Base-by-base conservation (phyloP, 345 rosid genomes). In the Populus ilicifolia region DNA sequence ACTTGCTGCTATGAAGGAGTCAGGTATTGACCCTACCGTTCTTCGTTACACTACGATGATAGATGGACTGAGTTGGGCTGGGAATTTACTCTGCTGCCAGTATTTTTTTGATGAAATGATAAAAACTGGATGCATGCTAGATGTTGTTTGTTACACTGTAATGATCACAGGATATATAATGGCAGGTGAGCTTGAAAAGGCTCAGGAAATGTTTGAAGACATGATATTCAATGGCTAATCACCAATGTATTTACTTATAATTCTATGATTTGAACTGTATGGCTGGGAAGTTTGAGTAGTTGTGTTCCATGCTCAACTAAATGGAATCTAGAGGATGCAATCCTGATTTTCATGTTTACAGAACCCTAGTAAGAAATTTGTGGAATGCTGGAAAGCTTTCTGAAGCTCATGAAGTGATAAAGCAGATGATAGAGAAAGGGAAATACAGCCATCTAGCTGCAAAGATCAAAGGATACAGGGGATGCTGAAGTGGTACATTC, bases 41-140 rank as follows among this genome's bases (percentile, higher is more conserved):
- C 90, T 90, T 75, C 98, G 93, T 82, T 89, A 81, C 85, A 93
- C 98, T n/a, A 91, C 96, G 13, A 82, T 95, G 89, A 93, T 93
- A 52, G 99, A 95, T 75, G 99, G 97, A 72, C 72, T 95, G 73
- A 92, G 99, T 76, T 88, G 94, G 38, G 96, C 92, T 30, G 93
- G 98, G 80, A 92, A 93, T 85, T 76, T 93, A 62, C 94, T 89
- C 68, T 97, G 91, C 35, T 95, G 98, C 86, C 82, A 88, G 76
- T 86, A 90, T 72, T 91, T 93, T 80, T 86, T 91, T 2, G 89
- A 93, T 77, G 92, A 90, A 80, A 93, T 93, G 97, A 77, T 78
- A 62, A 90, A 79, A 80, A 79, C 62, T 13, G 92, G 96, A 44
- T 90, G 92, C 82, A 65, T 33, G 36, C 97, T 97, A 1, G 99